Evolutionary conservation across 768 basidiomycete genomes (phyloP).

Genomic region (Termitomyces sp.): DNA sequence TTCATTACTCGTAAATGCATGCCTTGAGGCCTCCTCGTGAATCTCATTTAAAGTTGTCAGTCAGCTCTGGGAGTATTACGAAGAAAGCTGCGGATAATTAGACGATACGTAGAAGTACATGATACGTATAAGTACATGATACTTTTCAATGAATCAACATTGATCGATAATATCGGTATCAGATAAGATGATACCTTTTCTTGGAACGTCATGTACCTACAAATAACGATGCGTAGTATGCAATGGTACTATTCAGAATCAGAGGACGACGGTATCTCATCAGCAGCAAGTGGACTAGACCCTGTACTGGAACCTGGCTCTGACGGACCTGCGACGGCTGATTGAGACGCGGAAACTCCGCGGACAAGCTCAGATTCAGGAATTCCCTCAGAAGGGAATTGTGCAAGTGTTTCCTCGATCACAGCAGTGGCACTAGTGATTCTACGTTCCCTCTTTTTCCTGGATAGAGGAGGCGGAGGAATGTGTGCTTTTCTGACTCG

Average conservation of each 20-base stretch:
- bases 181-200: not conserved
- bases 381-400: not conserved
- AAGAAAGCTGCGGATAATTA: not conserved
- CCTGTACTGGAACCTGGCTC: constrained; percentile 25
- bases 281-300: constrained; percentile 19
- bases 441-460: constrained; percentile 42
- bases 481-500: constrained; percentile 66
- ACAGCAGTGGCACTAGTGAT: constrained; percentile 48
- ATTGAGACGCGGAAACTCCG: not conserved
- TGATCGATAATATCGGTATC: not conserved
- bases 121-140: too few species aligned
- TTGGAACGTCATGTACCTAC: too few species aligned
- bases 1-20: not conserved
- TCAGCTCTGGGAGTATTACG: not conserved
- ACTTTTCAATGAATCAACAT: too few species aligned
- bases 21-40: constrained; percentile 2
- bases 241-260: constrained; percentile 8
- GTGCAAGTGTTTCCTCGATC: constrained; percentile 26
- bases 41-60: not conserved
- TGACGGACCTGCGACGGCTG: constrained; percentile 20
- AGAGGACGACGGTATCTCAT: constrained; percentile 14
- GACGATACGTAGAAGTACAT: too few species aligned
- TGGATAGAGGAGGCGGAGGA: constrained; percentile 24
- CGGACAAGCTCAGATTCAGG: not conserved
- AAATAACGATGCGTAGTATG: too few species aligned